Base-by-base conservation (phyloP, 148 eudicot species). In the Bassia scoparia region DNA sequence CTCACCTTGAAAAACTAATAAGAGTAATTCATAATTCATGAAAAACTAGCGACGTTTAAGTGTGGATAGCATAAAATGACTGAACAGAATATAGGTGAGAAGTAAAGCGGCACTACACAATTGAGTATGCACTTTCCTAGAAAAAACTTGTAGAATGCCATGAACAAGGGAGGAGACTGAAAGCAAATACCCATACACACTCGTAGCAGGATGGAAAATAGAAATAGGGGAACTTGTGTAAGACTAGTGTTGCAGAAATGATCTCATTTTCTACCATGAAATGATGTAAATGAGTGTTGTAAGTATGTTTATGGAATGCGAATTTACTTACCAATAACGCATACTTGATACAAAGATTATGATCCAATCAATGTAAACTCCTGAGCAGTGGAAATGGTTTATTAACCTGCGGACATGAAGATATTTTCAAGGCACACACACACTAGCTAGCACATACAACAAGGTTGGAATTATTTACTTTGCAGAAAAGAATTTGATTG, bases 311-410 rank as follows among this genome's bases (percentile, higher is more conserved):
- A n/a, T n/a, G n/a, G n/a, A n/a, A n/a, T n/a, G n/a, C n/a, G n/a
- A 11, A 30, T 6, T 55, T 18, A 44, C 59, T 60, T 68, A 78
- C 81, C 38, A 61, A 35, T 24, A 78, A n/a, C 49, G 53, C 81
- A 31, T 68, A 50, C n/a, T 14, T 31, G 72, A 49, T 43, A 78
- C 81, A 26, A 78, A 68, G 2, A 30, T 61, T 61, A n/a, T n/a
- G 77, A 61, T 61, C 77, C 81, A 15, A 41, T 35, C 46, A 68
- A 24, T 1, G 74, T 60, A 21, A 78, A 50, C 81, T 27, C 81
- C 81, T 26, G 81, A 78, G 61, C 77, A 78, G 69, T 2, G 81
- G 81, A 33, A 78, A 74, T 30, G 81, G 81, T 55, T 78, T 78
- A 61, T 73, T 78, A 23, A 73, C 81, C 81, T 78, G 61, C 81